A percentile compares a stretch with the other conserved stretches of the same genome.
Conservation (phyloP, 805 yeast genomes). For the Komagataella mondaviorum region DNA sequence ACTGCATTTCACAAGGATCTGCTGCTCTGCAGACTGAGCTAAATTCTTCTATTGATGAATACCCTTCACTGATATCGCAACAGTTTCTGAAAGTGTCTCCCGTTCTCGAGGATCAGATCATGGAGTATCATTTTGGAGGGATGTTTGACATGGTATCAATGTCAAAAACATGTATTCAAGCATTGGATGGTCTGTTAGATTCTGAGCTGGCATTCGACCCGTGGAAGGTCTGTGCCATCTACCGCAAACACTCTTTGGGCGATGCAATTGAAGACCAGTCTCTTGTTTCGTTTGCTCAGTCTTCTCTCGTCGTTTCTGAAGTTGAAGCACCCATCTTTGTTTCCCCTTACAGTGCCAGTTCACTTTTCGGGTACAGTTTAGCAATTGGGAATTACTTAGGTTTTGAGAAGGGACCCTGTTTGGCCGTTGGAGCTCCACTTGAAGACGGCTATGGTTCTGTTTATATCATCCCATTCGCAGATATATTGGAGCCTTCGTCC, state of each 20-base stretch:
- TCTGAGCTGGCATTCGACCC: conserved; percentile 14
- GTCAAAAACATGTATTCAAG: conserved; percentile 21
- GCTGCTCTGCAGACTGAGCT: conserved; percentile 37
- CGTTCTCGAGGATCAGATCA: conserved; percentile 24
- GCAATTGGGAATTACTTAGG: conserved; percentile 32
- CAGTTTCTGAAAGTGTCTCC: conserved; percentile 23
- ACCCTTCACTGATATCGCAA: conserved; percentile 2
- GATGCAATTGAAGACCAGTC: background rate
- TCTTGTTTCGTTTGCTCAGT: too few species aligned
- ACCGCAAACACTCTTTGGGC: conserved; percentile 1
- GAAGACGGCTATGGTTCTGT: conserved; percentile 30
- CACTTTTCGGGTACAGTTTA: conserved; percentile 2
- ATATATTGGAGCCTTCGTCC: conserved; percentile 7
- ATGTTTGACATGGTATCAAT: conserved; percentile 30
- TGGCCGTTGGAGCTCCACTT: conserved; percentile 39
- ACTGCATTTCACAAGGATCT: conserved; percentile 43
- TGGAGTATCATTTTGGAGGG: conserved; percentile 40
- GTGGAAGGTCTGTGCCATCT: conserved; percentile 21
- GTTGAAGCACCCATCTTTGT: background rate
- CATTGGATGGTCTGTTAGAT: conserved; percentile 27
- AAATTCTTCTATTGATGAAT: conserved; percentile 1
- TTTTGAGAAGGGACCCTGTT: conserved; percentile 22
- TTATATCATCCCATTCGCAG: conserved; percentile 26
- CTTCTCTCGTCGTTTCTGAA: background rate
- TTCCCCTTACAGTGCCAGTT: conserved; percentile 2